Evolutionary conservation across 257 asterid genomes (phyloP).

Genomic region (Nicotiana otophora): DNA sequence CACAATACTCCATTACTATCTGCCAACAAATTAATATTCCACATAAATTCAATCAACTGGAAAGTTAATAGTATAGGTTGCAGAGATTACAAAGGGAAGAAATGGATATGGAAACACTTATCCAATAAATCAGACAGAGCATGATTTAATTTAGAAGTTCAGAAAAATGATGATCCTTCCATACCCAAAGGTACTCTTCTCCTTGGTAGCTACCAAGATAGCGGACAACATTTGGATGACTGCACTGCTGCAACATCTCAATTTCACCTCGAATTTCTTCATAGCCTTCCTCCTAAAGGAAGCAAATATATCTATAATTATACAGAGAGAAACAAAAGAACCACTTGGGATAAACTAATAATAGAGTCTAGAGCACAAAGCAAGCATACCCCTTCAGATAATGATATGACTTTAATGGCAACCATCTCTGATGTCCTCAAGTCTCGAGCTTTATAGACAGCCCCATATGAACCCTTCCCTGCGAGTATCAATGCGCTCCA

Average conservation of each 20-base stretch:
- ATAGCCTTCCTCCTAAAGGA: slow-evolving; percentile 87
- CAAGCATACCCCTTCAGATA: slow-evolving; percentile 84
- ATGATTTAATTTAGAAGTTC: background rate
- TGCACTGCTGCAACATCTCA: slow-evolving; percentile 99
- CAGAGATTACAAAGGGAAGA: background rate
- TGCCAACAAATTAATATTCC: slow-evolving; percentile 41
- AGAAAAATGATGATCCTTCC: slow-evolving; percentile 16
- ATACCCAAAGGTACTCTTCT: slow-evolving; percentile 97
- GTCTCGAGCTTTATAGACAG: slow-evolving; percentile 96
- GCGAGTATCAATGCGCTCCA: slow-evolving; percentile 19
- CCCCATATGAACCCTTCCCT: slow-evolving; percentile 98
- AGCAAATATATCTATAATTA: slow-evolving; percentile 10
- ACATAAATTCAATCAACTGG: slow-evolving; percentile 13
- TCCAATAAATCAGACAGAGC: background rate
- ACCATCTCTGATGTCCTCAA: slow-evolving; percentile 82
- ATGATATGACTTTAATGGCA: slow-evolving; percentile 94
- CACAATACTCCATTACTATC: slow-evolving; percentile 99
- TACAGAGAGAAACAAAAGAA: slow-evolving; percentile 9
- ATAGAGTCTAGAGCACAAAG: background rate
- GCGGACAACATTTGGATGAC: slow-evolving; percentile 99
- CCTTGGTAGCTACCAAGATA: slow-evolving; percentile 98
- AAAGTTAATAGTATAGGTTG: background rate
- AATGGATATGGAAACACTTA: background rate
- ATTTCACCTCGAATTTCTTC: slow-evolving; percentile 97
- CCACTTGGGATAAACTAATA: background rate